Base-by-base conservation (phyloP, 345 rosid species). In the Citrus australasica region DNA sequence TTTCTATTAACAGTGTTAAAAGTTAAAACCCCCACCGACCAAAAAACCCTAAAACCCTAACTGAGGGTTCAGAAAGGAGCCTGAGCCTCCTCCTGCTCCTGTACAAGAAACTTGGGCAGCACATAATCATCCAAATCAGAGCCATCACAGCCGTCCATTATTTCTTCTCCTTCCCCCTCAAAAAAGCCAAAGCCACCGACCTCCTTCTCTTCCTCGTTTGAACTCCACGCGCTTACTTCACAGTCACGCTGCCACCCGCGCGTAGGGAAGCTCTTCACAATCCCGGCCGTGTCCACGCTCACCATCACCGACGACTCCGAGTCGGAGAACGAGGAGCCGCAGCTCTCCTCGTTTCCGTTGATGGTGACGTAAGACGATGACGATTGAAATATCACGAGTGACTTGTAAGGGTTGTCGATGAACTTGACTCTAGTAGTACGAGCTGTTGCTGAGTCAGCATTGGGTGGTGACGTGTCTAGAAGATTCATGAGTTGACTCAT, bases 271-370 rank as follows among this genome's bases (percentile, higher is more conserved):
- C 13, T 46, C 51, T 77, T 80, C 58, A 40, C 73, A 56, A 84
- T 58, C 73, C 91, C 91, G 0, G 87, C 71, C 42, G 81, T 84
- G 84, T 94, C 97, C 67, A 94, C 86, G 78, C 94, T 91, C 2
- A 91, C 95, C 98, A 94, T 94, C 37, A 84, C 86, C 11, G 93
- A 87, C n/a, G 91, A 88, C 69, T 90, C 91, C 53, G 82, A 79
- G 64, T 89, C 95, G 7, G 98, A 91, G 62, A 88, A 94, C 30
- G 98, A 94, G 17, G 98, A 87, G 0, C 98, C 98, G 79, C 97
- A 94, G 79, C 85, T 91, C 85, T 94, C 97, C 68, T 94, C 98
- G 84, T 94, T 92, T 62, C 90, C 94, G 89, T 94, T 89, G 81
- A 92, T 92, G 75, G 98, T 94, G 68, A 92, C 62, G 86, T 86